These are phyloP conservation scores for Nepenthes alata DNA, from an alignment of 179 eudicot genomes.

Conservation along the genomic window DNA sequence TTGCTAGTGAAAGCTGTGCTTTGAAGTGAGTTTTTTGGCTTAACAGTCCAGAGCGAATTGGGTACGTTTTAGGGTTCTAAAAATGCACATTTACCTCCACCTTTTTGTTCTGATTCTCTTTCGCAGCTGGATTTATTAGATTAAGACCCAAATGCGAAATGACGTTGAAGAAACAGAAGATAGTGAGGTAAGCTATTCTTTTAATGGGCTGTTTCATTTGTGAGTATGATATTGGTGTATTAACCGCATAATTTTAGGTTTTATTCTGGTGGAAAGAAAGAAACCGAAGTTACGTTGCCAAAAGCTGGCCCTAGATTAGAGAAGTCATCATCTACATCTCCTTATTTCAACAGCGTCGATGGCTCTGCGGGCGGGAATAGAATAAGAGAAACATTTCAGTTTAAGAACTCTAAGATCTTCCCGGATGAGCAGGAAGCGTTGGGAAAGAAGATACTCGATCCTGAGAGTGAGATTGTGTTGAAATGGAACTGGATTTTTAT, in stretches of 20 bases:
- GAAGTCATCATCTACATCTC: constrained; percentile 39
- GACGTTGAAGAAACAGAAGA: constrained; percentile 58
- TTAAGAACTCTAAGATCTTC: constrained; percentile 47
- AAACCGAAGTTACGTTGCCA: constrained; percentile 35
- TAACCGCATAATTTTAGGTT: constrained; percentile 39
- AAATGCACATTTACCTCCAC: too few relatives aligned
- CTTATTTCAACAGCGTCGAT: constrained; percentile 20
- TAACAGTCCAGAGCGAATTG: too few relatives aligned
- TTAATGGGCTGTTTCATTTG: constrained; percentile 2
- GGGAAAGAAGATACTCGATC: constrained; percentile 72
- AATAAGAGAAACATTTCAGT: constrained; percentile 31
- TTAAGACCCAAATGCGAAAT: constrained; percentile 14
- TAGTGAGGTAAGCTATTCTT: constrained; percentile 42
- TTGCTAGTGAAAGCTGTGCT: too few relatives aligned
- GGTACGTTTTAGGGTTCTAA: too few relatives aligned
- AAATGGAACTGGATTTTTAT: constrained; percentile 83
- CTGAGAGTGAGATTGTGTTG: constrained; percentile 81
- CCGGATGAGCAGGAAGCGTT: constrained; percentile 44
- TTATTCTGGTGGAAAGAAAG: constrained; percentile 48
- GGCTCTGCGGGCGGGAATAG: constrained; percentile 38
- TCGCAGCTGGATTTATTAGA: too few relatives aligned
- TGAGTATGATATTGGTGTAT: constrained; percentile 3
- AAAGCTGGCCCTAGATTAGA: constrained; percentile 35
- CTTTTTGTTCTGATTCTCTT: too few relatives aligned
- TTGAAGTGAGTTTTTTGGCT: too few relatives aligned